These are phyloP conservation scores for Anisodus acutangulus DNA, from an alignment of 257 asterid genomes.

Conservation along the genomic window DNA sequence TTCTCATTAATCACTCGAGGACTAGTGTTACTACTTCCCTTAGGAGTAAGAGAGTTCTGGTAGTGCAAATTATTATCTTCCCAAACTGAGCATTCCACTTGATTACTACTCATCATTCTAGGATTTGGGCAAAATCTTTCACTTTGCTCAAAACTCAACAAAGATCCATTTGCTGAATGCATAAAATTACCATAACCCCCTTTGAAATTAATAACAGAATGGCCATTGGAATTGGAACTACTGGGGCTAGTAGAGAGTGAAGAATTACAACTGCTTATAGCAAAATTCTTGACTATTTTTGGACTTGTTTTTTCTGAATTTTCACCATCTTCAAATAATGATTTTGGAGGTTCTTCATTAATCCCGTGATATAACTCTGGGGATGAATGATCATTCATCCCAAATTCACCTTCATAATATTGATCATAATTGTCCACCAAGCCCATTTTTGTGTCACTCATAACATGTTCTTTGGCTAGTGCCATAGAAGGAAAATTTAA, in stretches of 20 bases:
- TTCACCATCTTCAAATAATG: slow-evolving; percentile 41
- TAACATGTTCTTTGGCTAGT: slow-evolving; percentile 49
- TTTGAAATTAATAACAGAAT: slow-evolving; percentile 62
- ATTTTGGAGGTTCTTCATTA: slow-evolving; percentile 32
- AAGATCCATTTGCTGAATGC: slow-evolving; percentile 50
- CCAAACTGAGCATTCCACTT: slow-evolving; percentile 60
- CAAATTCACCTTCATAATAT: slow-evolving; percentile 58
- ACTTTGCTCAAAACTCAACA: slow-evolving; percentile 60
- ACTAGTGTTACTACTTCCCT: slow-evolving; percentile 33
- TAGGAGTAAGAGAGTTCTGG: slow-evolving; percentile 39
- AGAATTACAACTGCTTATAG: slow-evolving; percentile 53
- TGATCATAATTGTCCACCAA: slow-evolving; percentile 46
- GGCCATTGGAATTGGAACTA: slow-evolving; percentile 73
- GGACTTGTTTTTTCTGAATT: slow-evolving; percentile 48
- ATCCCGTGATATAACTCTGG: slow-evolving; percentile 39
- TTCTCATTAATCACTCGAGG: slow-evolving; percentile 43
- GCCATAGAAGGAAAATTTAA: slow-evolving; percentile 48
- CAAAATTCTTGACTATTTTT: slow-evolving; percentile 45
- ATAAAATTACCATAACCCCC: slow-evolving; percentile 48
- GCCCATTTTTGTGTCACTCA: slow-evolving; percentile 53
- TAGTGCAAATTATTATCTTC: slow-evolving; percentile 48
- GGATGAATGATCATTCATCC: slow-evolving; percentile 39
- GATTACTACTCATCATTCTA: slow-evolving; percentile 36
- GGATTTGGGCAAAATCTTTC: slow-evolving; percentile 46
- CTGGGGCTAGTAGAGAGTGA: slow-evolving; percentile 81